Evolutionary conservation across 176 grass and related monocot species (phyloP).

Genomic region (Puccinellia tenuiflora): DNA sequence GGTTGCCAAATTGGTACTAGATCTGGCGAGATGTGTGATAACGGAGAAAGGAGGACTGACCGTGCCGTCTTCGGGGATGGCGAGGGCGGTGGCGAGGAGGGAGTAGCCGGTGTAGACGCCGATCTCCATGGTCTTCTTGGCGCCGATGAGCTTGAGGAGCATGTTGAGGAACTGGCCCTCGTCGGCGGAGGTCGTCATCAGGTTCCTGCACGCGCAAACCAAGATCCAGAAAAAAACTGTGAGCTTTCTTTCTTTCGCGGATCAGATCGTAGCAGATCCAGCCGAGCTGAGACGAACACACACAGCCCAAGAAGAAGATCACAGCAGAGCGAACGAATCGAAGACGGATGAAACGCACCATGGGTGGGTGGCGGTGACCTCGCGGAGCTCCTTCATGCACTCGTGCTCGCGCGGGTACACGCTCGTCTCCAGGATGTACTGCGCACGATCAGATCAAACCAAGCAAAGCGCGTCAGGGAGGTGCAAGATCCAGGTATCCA

Average conservation of each 20-base stretch:
- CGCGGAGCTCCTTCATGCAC: constrained; percentile 85
- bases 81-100: constrained; percentile 91
- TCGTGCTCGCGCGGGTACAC: constrained; percentile 82
- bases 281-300: background rate
- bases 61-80: constrained; percentile 85
- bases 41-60: constrained; percentile 12
- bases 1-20: background rate
- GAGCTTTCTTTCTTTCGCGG: background rate
- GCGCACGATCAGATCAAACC: background rate
- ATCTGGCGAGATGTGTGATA: background rate
- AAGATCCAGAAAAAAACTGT: background rate
- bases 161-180: constrained; percentile 90
- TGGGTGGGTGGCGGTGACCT: constrained; percentile 69
- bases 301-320: background rate
- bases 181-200: constrained; percentile 80
- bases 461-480: too few species aligned
- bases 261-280: background rate
- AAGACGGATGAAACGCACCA: constrained; percentile 23
- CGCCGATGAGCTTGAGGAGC: constrained; percentile 83
- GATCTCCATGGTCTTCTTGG: constrained; percentile 98
- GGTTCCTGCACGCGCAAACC: constrained; percentile 40
- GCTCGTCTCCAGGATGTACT: constrained; percentile 87
- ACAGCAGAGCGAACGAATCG: too few species aligned
- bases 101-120: constrained; percentile 99
- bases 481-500: too few species aligned